These are phyloP conservation scores for Viola odorata DNA, from an alignment of 345 rosid species.

Conservation along the genomic window DNA sequence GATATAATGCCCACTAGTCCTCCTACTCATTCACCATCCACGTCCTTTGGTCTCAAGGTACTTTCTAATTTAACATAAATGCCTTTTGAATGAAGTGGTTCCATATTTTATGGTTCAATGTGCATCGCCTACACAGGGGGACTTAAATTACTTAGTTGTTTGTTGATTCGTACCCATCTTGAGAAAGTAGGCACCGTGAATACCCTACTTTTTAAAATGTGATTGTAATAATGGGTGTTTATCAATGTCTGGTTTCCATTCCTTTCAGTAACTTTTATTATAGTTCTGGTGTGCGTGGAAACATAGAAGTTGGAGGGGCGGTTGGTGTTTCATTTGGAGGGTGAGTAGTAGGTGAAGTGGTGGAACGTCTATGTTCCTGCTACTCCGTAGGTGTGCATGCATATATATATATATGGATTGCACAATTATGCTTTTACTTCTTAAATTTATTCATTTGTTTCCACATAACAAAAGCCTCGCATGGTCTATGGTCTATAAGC, in stretches of 20 bases:
- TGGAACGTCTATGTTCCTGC: not conserved
- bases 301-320: not conserved
- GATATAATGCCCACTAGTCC: constrained; percentile 67
- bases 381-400: not conserved
- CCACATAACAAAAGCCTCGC: not conserved
- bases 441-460: not conserved
- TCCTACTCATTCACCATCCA: constrained; percentile 40
- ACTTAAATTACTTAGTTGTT: constrained; percentile 5
- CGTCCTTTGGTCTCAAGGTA: constrained; percentile 87
- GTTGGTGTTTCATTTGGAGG: not conserved
- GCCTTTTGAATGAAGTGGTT: not conserved
- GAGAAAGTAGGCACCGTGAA: too few relatives aligned
- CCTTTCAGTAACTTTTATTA: too few relatives aligned
- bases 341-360: not conserved
- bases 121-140: not conserved
- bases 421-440: not conserved
- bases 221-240: too few relatives aligned
- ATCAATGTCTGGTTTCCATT: too few relatives aligned
- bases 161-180: not conserved
- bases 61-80: not conserved
- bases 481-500: constrained; percentile 15
- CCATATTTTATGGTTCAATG: not conserved
- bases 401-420: not conserved
- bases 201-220: too few relatives aligned
- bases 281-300: too few relatives aligned